Base-by-base conservation (phyloP, 805 yeast species). In the Candida sanyiensis region DNA sequence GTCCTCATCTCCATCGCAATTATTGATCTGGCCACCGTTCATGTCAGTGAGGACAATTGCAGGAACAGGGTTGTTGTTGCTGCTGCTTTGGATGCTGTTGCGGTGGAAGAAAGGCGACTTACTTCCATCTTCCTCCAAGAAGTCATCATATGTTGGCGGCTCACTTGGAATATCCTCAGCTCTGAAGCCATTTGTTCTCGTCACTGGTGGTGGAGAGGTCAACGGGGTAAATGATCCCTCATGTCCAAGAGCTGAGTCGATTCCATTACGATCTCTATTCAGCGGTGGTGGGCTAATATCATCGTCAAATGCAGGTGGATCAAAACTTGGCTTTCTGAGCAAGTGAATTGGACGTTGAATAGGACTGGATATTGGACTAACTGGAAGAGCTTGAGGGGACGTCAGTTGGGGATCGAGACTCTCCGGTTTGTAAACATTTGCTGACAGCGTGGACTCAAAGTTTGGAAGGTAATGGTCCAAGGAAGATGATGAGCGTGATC, bases 381-480 rank as follows among this genome's bases (percentile, higher is more conserved):
- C 60, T 3, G 86, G 86, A 33, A 70, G 53, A 4, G 85, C 87
- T 44, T 77, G 88, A 2, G 84, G 83, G 1, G 85, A 77, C 22
- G 70, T 62, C 37, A 77, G 48, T 37, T 65, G 73, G 5, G 66
- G 55, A 5, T 69, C 70, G 16, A 69, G 54, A 13, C 56, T 56
- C 1, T 62, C 67, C 0, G 88, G 89, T 47, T 72, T 67, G 56
- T 76, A 81, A 6, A 81, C 43, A 43, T 73, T 73, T 7, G 77
- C 63, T 19, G 63, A 57, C 9, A 72, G 42, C 3, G 62, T 63
- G 6, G 65, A 57, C 25, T 48, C 59, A 38, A 45, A 54, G 34
- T 45, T 49, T 22, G 52, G 43, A 3, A 48, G 25, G 3, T 47
- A 33, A 37, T 67, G 72, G 32, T 64, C 47, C 39, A 63, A 60